Percentiles rank a stretch among this genome's conserved stretches.
Evolutionary conservation across 768 basidiomycete species (phyloP).

Genomic region (Amanita muscaria): DNA sequence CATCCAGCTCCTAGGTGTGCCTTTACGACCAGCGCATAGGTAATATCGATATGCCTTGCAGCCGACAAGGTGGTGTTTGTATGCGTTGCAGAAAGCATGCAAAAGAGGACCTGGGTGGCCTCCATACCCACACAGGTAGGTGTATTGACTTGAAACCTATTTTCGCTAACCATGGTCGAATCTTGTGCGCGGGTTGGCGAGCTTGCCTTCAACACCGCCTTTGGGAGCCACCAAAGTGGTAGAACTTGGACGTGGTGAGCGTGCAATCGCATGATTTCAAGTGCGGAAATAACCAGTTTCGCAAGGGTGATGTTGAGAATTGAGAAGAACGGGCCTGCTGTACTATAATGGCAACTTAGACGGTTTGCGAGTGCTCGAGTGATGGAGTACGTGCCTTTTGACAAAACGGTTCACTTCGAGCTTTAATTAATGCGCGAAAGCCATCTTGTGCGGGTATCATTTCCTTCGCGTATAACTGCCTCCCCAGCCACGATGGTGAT

Average conservation of each 20-base stretch:
- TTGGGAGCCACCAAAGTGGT: slow-evolving; percentile 14
- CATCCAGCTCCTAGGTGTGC: slow-evolving; percentile 66
- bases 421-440: slow-evolving; percentile 83
- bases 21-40: slow-evolving; percentile 68
- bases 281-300: slow-evolving; percentile 79
- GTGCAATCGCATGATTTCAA: slow-evolving; percentile 75
- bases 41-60: slow-evolving; percentile 80
- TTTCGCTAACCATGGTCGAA: slow-evolving; percentile 53
- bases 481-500: slow-evolving; percentile 39
- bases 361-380: background rate
- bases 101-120: slow-evolving; percentile 65
- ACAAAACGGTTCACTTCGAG: slow-evolving; percentile 49
- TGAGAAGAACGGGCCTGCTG: slow-evolving; percentile 66
- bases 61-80: slow-evolving; percentile 75
- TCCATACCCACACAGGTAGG: slow-evolving; percentile 65
- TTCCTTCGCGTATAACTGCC: slow-evolving; percentile 30
- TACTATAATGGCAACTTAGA: slow-evolving; percentile 37
- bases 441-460: slow-evolving; percentile 39
- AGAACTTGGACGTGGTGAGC: slow-evolving; percentile 80
- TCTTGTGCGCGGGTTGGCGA: slow-evolving; percentile 4
- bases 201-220: background rate
- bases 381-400: slow-evolving; percentile 43
- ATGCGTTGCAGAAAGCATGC: slow-evolving; percentile 62
- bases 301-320: slow-evolving; percentile 72
- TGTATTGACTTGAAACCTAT: slow-evolving; percentile 62